Conservation (phyloP, 108 stramenopile genomes). For the Skeletonema marinoi region DNA sequence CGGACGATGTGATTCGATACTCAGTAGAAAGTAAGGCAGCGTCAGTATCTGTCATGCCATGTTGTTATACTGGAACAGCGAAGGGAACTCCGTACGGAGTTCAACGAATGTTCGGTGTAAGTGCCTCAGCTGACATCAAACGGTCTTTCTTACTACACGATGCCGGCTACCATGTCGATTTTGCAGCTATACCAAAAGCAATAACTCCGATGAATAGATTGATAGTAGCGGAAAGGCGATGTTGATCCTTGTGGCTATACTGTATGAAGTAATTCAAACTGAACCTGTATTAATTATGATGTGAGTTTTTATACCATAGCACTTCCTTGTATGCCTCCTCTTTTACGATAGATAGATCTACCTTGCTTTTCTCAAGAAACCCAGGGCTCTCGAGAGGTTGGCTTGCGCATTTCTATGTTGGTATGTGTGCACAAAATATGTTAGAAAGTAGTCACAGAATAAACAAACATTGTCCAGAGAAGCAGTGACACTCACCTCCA, state of each 20-base stretch:
- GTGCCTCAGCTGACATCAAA: constrained; percentile 46
- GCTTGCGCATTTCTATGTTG: constrained; percentile 22
- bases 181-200: constrained; percentile 48
- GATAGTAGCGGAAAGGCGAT: constrained; percentile 54
- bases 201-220: constrained; percentile 64
- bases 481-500: constrained; percentile 59
- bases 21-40: constrained; percentile 22
- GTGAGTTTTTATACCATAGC: constrained; percentile 61
- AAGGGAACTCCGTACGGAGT: constrained; percentile 53
- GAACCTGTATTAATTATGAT: background rate
- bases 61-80: constrained; percentile 65
- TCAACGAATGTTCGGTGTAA: constrained; percentile 44
- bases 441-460: background rate
- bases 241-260: background rate
- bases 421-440: no score
- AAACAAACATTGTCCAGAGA: background rate
- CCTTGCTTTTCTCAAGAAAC: constrained; percentile 68
- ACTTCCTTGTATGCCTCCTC: constrained; percentile 79
- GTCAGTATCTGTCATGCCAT: constrained; percentile 59
- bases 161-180: constrained; percentile 54
- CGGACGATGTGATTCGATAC: constrained; percentile 36
- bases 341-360: constrained; percentile 75
- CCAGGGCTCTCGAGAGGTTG: constrained; percentile 64
- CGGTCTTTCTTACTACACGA: constrained; percentile 38
- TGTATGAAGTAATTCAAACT: background rate